A percentile compares a stretch with the other conserved stretches of the same genome.
Conservation (phyloP, 306 rosid genomes). For the Malus fusca region DNA sequence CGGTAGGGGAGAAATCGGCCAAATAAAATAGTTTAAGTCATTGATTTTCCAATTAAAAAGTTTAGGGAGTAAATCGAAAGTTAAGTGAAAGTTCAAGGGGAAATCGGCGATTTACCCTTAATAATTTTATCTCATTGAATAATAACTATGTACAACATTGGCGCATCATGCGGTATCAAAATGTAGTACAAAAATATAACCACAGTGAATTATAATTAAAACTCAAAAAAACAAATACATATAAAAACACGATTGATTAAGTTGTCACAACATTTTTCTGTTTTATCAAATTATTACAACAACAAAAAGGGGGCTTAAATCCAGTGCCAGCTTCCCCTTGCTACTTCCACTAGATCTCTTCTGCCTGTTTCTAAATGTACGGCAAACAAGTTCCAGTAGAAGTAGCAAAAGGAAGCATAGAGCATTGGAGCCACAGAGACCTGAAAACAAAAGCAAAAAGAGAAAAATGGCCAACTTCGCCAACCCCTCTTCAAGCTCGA, state of each 20-base stretch:
- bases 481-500: slow-evolving; percentile 15
- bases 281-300: slow-evolving; percentile 1
- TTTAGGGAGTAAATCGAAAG: too few species aligned
- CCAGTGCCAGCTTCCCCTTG: slow-evolving; percentile 89
- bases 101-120: too few species aligned
- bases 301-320: slow-evolving; percentile 16
- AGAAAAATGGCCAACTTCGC: slow-evolving; percentile 8
- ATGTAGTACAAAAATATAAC: too few species aligned
- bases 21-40: too few species aligned
- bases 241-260: background rate
- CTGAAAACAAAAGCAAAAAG: background rate
- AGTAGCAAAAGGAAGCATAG: slow-evolving; percentile 96
- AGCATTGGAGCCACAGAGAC: background rate
- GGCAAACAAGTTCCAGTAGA: slow-evolving; percentile 77
- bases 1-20: too few species aligned
- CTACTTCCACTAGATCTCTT: slow-evolving; percentile 93
- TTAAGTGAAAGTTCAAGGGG: too few species aligned
- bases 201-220: background rate
- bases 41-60: too few species aligned
- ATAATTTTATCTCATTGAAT: too few species aligned
- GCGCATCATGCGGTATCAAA: too few species aligned
- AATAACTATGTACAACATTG: too few species aligned
- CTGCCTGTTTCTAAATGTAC: slow-evolving; percentile 36
- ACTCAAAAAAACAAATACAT: background rate
- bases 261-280: background rate